Evolutionary conservation across 2,329 filamentous ascomycete genomes (phyloP).

Genomic region (Epicoccum nigrum): DNA sequence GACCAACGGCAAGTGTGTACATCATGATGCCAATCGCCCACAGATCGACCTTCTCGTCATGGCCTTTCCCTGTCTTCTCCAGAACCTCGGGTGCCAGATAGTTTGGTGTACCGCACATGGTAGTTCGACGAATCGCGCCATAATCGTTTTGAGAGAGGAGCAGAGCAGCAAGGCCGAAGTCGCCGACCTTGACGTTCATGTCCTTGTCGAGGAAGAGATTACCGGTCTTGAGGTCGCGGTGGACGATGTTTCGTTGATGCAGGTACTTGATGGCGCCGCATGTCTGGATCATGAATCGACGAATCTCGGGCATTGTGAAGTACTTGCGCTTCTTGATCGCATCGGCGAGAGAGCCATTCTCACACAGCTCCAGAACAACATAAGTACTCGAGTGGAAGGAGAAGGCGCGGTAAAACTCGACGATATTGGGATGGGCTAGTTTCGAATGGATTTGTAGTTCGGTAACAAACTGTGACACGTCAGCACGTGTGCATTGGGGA

Average conservation of each 20-base stretch:
- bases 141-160: slow-evolving; percentile 90
- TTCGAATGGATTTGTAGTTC: slow-evolving; percentile 99
- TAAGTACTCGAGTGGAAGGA: slow-evolving; percentile 89
- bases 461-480: slow-evolving; percentile 64
- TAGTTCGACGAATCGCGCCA: slow-evolving; percentile 79
- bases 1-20: slow-evolving; percentile 96
- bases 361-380: slow-evolving; percentile 90
- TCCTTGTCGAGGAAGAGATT: slow-evolving; percentile 93
- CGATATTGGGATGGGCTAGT: slow-evolving; percentile 93
- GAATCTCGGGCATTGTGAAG: slow-evolving; percentile 90
- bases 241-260: slow-evolving; percentile 93
- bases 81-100: slow-evolving; percentile 98
- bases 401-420: slow-evolving; percentile 93
- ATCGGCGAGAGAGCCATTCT: slow-evolving; percentile 95
- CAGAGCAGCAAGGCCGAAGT: slow-evolving; percentile 93
- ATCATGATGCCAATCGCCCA: slow-evolving; percentile 99
- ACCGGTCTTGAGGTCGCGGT: slow-evolving; percentile 96
- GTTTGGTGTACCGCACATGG: slow-evolving; percentile 95
- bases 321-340: slow-evolving; percentile 93
- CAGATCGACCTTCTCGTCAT: slow-evolving; percentile 97
- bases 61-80: slow-evolving; percentile 90
- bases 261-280: slow-evolving; percentile 98
- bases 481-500: slow-evolving; percentile 19
- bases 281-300: slow-evolving; percentile 92
- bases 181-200: slow-evolving; percentile 98